These are phyloP conservation scores for Entomophthora muscae DNA, from an alignment of 371 early-diverging fungal genomes.

Conservation along the genomic window DNA sequence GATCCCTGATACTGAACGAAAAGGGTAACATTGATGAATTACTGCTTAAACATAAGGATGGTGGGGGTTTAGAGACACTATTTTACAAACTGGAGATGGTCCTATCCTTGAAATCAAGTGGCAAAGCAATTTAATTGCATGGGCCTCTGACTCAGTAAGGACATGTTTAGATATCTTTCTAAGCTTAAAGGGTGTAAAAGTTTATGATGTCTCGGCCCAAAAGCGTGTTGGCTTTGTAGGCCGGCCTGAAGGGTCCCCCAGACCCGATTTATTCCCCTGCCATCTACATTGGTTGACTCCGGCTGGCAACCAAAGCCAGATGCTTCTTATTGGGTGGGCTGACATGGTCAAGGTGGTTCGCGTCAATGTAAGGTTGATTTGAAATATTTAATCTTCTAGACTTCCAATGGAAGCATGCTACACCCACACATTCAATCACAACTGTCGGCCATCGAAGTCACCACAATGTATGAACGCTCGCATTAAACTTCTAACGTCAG, in stretches of 20 bases:
- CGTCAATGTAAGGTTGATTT: conserved; percentile 33
- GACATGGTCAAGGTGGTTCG: conserved; percentile 70
- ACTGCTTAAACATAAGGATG: too few species aligned
- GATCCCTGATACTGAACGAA: conserved; percentile 61
- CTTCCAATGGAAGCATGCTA: too few species aligned
- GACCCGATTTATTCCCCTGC: conserved; percentile 74
- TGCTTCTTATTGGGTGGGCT: conserved; percentile 84
- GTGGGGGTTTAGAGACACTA: conserved; percentile 44
- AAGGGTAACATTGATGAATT: conserved; percentile 20
- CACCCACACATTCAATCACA: not conserved
- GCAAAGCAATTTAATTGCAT: conserved; percentile 67
- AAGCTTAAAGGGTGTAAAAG: conserved; percentile 43
- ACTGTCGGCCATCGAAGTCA: not conserved
- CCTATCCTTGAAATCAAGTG: conserved; percentile 73
- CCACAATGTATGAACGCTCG: not conserved
- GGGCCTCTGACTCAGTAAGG: conserved; percentile 70
- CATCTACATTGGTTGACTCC: conserved; percentile 84
- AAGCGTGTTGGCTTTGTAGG: conserved; percentile 68
- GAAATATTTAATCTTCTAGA: too few species aligned
- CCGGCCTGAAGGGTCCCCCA: conserved; percentile 54
- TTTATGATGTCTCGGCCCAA: conserved; percentile 52
- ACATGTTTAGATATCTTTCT: too few species aligned
- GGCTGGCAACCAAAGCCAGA: conserved; percentile 42
- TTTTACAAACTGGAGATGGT: conserved; percentile 66
- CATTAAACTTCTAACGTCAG: too few species aligned